A percentile compares a stretch with the other conserved stretches of the same genome.
Conservation (phyloP, 208 protist genomes). For the Leishmania major region DNA sequence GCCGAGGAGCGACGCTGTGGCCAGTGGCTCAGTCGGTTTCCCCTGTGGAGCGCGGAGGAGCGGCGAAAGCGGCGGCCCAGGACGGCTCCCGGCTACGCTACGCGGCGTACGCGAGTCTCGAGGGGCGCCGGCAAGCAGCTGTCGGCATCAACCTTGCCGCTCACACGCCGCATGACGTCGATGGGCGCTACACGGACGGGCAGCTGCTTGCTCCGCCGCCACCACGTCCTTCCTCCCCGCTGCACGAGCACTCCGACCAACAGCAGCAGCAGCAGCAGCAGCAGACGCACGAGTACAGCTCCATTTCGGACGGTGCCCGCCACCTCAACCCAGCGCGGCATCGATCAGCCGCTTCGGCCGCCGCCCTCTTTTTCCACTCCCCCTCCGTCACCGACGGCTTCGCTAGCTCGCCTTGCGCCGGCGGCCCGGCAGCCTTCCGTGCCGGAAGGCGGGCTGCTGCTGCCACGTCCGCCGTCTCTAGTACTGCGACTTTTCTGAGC, state of each 20-base stretch:
- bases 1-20: neutral
- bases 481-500: neutral
- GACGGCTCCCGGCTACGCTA: neutral
- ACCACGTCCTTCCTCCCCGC: neutral
- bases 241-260: neutral
- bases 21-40: neutral
- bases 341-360: conserved; percentile 22
- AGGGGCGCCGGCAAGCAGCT: neutral
- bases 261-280: neutral
- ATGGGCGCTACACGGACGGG: neutral
- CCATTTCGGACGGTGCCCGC: conserved; percentile 31
- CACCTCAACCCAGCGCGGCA: conserved; percentile 28
- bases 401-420: neutral
- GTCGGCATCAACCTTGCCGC: neutral
- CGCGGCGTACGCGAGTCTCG: neutral
- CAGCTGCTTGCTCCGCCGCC: neutral
- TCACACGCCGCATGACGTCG: neutral
- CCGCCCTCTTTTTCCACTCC: conserved; percentile 15
- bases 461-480: conserved; percentile 4
- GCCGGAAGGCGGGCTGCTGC: neutral
- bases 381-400: neutral
- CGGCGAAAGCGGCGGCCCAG: neutral
- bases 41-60: neutral
- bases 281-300: conserved; percentile 5
- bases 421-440: neutral